phyloP scores from a whole-genome alignment of 1,284 basidiomycete genomes.

The Volvariella surrecta region DNA sequence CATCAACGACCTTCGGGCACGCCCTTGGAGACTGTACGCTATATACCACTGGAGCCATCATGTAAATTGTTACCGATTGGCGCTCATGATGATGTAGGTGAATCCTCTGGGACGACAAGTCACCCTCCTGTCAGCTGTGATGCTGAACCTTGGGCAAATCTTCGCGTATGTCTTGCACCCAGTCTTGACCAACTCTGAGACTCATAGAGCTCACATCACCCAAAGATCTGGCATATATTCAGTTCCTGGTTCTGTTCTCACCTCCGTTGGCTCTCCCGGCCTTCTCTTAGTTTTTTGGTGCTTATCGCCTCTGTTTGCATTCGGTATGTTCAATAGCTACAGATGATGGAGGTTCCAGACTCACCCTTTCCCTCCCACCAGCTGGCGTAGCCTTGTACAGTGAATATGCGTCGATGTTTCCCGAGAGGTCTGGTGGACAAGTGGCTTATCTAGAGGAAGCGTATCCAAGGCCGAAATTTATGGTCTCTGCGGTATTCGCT shows the following conservation, averaged over 20 bases:
- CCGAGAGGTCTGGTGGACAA: slow-evolving; percentile 22
- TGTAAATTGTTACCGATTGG: too few relatives aligned
- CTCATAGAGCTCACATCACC: too few relatives aligned
- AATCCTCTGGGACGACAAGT: slow-evolving; percentile 21
- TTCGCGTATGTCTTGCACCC: slow-evolving; percentile 16
- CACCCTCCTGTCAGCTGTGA: slow-evolving; percentile 22
- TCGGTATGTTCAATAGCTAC: slow-evolving; percentile 13
- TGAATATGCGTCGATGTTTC: slow-evolving; percentile 24
- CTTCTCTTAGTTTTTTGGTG: slow-evolving; percentile 21
- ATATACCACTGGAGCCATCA: too few relatives aligned
- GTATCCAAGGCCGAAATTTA: slow-evolving; percentile 21
- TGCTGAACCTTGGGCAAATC: slow-evolving; percentile 25
- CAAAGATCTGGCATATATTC: slow-evolving; percentile 25
- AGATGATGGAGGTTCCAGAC: too few relatives aligned
- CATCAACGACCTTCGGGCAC: too few relatives aligned
- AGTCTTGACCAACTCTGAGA: too few relatives aligned
- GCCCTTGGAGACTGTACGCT: too few relatives aligned
- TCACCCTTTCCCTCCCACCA: slow-evolving; percentile 7
- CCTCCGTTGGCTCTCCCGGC: slow-evolving; percentile 24
- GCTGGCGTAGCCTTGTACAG: slow-evolving; percentile 21
- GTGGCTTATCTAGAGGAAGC: slow-evolving; percentile 26
- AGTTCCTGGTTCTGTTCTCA: slow-evolving; percentile 21
- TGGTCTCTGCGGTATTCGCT: slow-evolving; percentile 22
- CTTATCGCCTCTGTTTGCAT: slow-evolving; percentile 21
- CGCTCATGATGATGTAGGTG: slow-evolving; percentile 5